phyloP scores from a whole-genome alignment of 2,329 filamentous ascomycete genomes.

The Neospermospora avenae region DNA sequence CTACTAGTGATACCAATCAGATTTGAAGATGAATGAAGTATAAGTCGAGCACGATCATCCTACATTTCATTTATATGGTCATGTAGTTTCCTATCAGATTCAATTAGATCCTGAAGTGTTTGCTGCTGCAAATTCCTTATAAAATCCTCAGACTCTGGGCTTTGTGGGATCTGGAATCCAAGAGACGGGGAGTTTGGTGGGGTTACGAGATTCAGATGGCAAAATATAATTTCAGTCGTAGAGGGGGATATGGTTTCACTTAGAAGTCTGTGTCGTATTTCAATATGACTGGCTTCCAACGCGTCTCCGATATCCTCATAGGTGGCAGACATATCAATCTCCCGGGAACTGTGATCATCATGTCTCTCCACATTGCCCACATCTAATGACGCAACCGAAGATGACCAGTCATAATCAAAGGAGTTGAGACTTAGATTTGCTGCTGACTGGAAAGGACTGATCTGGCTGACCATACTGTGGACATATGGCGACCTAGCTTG shows the following conservation, averaged over 20 bases:
- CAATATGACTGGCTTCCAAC: neutral
- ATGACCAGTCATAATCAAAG: neutral
- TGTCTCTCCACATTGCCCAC: neutral
- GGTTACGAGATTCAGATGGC: neutral
- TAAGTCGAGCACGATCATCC: neutral
- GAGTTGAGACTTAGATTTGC: neutral
- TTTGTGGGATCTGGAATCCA: neutral
- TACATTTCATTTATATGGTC: neutral
- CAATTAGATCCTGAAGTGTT: neutral
- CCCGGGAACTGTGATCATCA: neutral
- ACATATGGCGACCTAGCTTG: neutral
- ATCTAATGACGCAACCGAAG: neutral
- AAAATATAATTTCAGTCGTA: neutral
- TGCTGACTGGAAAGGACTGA: neutral
- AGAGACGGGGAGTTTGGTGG: neutral
- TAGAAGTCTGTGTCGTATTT: neutral
- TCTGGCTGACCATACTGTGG: neutral
- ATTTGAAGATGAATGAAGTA: neutral
- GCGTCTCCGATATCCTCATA: neutral
- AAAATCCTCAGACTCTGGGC: neutral
- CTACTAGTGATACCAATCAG: neutral
- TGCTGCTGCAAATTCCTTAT: neutral
- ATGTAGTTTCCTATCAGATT: neutral
- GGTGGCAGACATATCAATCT: neutral
- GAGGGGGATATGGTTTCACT: neutral